phyloP scores from a whole-genome alignment of 2,329 filamentous ascomycete species.

The Clarireedia sp. region DNA sequence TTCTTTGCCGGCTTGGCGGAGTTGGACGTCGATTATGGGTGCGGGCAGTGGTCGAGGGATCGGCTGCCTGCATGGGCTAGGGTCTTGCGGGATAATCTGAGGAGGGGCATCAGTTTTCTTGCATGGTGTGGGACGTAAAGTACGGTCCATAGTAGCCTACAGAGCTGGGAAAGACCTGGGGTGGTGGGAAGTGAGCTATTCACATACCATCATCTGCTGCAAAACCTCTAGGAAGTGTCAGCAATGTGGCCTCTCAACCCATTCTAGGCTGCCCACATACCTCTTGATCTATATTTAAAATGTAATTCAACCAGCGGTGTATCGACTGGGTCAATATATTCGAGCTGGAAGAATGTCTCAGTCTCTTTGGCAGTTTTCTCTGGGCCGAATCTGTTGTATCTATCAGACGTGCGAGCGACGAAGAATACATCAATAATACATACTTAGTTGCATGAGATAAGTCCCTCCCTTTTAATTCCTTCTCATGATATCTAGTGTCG shows the following conservation, averaged over 20 bases:
- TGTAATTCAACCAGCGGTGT: constrained; percentile 6
- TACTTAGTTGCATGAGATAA: constrained; percentile 5
- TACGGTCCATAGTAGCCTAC: too few species aligned
- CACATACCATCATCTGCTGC: constrained; percentile 2
- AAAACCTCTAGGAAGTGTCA: neutral
- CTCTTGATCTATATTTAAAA: constrained; percentile 10
- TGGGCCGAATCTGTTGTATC: neutral
- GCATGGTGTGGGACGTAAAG: neutral
- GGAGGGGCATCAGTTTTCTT: neutral
- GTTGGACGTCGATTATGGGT: too few species aligned
- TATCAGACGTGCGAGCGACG: neutral
- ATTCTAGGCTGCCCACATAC: neutral
- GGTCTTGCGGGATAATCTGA: neutral
- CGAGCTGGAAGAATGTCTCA: constrained; percentile 1
- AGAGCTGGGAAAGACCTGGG: too few species aligned
- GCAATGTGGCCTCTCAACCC: neutral
- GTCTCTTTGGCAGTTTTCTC: neutral
- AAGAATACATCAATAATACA: neutral
- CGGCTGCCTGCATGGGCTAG: neutral
- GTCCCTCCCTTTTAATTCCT: neutral
- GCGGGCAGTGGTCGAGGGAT: neutral
- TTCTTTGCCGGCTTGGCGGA: neutral
- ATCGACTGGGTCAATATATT: constrained; percentile 3
- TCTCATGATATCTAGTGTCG: neutral
- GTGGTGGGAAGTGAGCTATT: neutral